Base-by-base conservation (phyloP, 139 green algal genomes). In the Cymbomonas tetramitiformis region DNA sequence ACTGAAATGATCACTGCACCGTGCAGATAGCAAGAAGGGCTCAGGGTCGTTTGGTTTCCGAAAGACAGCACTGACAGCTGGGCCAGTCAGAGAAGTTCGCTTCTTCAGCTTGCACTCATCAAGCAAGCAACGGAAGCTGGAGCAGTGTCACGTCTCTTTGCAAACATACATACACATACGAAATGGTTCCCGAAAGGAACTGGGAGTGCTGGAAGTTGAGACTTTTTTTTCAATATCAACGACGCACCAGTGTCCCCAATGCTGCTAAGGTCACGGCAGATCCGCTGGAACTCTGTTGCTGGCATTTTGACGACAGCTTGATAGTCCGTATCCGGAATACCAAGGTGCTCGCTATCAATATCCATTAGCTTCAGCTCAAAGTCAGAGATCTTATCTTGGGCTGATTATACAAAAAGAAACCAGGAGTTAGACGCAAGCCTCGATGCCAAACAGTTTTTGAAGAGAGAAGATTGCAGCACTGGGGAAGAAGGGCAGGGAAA, bases 351-450 rank as follows among this genome's bases (percentile, higher is more conserved):
- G 51, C 71, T 87, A 72, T 98, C 91, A 47, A 99, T 99, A 55
- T 94, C 86, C 92, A 99, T 97, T 6, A 98, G 77, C 77, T 96
- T 96, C 3, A 99, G 66, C 62, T 99, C 86, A 68, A 99, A 96
- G 64, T 99, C 90, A 1, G 71, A 83, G 28, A 96, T 81, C 50
- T 90, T 86, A 43, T 95, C 88, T 55, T 86, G 76, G 3, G 67
- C 59, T 71, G 58, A 3, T n/a, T n/a, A n/a, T n/a, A n/a, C 8
- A n/a, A n/a, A n/a, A n/a, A n/a, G n/a, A n/a, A n/a, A n/a, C n/a
- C n/a, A n/a, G n/a, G n/a, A n/a, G n/a, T n/a, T n/a, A 44, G 36
- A 15, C 36, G 15, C 36, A 15, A 44, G 15, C 15, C 36, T 15
- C 15, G 36, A 15, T 44, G 36, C 36, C 36, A 15, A 44, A 44